Evolutionary conservation across 2,329 filamentous ascomycete genomes (phyloP).

Genomic region (Ciborinia camelliae): DNA sequence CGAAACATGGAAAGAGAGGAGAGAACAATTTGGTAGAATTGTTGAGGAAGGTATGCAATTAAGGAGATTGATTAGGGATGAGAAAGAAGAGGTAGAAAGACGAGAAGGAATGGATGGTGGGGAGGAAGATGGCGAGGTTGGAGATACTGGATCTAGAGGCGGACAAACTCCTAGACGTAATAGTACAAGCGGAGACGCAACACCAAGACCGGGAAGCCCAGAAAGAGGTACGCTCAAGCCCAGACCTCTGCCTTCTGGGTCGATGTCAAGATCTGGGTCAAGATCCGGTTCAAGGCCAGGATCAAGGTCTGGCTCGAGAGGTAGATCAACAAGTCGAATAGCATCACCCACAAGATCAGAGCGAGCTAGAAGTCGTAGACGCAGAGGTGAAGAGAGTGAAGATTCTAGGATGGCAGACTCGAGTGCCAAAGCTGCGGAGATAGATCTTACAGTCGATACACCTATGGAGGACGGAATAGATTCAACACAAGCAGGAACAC

Average conservation of each 20-base stretch:
- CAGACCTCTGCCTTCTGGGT: constrained; percentile 29
- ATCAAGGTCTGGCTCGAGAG: constrained; percentile 41
- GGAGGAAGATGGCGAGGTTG: constrained; percentile 59
- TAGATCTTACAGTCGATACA: constrained; percentile 33
- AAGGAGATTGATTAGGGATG: constrained; percentile 81
- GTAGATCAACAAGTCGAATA: constrained; percentile 42
- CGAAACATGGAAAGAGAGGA: constrained; percentile 77
- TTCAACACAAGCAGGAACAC: constrained; percentile 40
- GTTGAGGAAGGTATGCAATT: constrained; percentile 89
- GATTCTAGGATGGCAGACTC: constrained; percentile 60
- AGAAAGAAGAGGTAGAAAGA: constrained; percentile 90
- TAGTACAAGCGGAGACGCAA: constrained; percentile 46
- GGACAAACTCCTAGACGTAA: constrained; percentile 52
- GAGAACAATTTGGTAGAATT: constrained; percentile 82
- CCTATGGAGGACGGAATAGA: constrained; percentile 31
- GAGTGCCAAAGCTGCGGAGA: constrained; percentile 41
- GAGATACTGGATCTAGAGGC: constrained; percentile 49
- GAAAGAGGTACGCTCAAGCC: constrained; percentile 43
- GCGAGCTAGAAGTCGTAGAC: constrained; percentile 16
- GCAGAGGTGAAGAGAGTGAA: constrained; percentile 39
- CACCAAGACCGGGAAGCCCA: constrained; percentile 48
- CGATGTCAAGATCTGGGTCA: constrained; percentile 37
- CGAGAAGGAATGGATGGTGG: constrained; percentile 70
- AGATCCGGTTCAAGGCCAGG: constrained; percentile 38
- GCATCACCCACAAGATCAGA: constrained; percentile 38